phyloP scores from a whole-genome alignment of 1,139 yeast species.

The Scheffersomyces stambukii region DNA sequence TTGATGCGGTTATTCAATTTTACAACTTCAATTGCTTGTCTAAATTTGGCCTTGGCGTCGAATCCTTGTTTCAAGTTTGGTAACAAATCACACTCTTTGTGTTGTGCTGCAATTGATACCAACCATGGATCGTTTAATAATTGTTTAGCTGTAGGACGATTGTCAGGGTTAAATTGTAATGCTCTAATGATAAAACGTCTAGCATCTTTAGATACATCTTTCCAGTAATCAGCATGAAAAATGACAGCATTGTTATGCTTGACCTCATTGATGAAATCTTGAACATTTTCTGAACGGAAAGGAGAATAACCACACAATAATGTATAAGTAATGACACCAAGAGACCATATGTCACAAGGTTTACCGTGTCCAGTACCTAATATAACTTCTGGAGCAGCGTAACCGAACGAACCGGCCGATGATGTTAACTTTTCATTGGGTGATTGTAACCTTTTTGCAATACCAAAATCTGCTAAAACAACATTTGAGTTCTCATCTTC shows the following conservation, averaged over 20 bases:
- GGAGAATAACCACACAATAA: conserved; percentile 91
- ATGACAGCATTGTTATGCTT: conserved; percentile 63
- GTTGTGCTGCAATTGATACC: conserved; percentile 41
- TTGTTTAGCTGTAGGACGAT: conserved; percentile 64
- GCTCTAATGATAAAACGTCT: conserved; percentile 67
- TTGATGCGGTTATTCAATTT: conserved; percentile 69
- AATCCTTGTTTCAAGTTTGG: conserved; percentile 67
- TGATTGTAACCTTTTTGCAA: conserved; percentile 66
- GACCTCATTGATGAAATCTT: conserved; percentile 78
- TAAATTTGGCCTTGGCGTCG: conserved; percentile 80
- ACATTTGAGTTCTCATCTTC: conserved; percentile 54
- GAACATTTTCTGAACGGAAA: conserved; percentile 77
- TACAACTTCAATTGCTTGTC: conserved; percentile 81
- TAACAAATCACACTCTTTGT: conserved; percentile 57
- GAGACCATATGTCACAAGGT: conserved; percentile 90
- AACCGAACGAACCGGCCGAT: conserved; percentile 89
- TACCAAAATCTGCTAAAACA: conserved; percentile 90
- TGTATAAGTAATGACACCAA: conserved; percentile 89
- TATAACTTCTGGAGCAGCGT: conserved; percentile 91
- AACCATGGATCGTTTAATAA: conserved; percentile 72
- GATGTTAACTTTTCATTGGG: conserved; percentile 64
- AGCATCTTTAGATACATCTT: conserved; percentile 69
- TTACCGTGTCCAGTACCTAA: conserved; percentile 79
- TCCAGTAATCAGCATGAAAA: conserved; percentile 89
- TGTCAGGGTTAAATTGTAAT: conserved; percentile 58